These are phyloP conservation scores for Paracorniculantispora psalliotae DNA, from an alignment of 2,329 filamentous ascomycete species.

Conservation along the genomic window DNA sequence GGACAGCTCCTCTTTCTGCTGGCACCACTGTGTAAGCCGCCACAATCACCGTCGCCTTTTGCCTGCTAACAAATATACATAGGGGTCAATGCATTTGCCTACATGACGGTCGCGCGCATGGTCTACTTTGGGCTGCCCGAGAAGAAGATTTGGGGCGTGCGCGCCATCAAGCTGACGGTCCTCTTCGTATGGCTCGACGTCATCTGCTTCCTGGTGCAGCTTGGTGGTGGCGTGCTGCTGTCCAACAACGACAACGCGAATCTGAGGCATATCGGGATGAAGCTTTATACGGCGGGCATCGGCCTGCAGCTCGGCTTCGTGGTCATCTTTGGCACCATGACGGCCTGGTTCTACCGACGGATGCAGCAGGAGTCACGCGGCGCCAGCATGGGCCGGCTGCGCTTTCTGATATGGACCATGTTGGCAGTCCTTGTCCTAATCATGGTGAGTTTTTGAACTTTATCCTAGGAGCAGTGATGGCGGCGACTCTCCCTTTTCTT, in stretches of 20 bases:
- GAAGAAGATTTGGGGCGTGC: constrained; percentile 31
- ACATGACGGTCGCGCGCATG: constrained; percentile 39
- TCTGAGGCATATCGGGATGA: constrained; percentile 29
- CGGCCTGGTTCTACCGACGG: constrained; percentile 30
- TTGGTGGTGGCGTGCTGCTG: constrained; percentile 33
- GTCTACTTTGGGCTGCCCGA: constrained; percentile 35
- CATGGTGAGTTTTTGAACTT: constrained; percentile 24
- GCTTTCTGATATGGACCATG: constrained; percentile 29
- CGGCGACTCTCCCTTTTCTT: background rate
- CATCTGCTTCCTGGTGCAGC: constrained; percentile 43
- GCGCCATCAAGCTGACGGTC: constrained; percentile 34
- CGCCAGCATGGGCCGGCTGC: constrained; percentile 25
- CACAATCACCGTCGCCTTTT: no score
- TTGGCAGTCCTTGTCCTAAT: constrained; percentile 31
- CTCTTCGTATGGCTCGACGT: constrained; percentile 45
- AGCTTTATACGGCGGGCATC: constrained; percentile 36
- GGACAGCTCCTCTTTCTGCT: constrained; percentile 36
- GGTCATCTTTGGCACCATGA: constrained; percentile 32
- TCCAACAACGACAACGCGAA: constrained; percentile 24
- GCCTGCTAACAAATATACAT: constrained; percentile 5
- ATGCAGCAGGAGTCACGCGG: constrained; percentile 20
- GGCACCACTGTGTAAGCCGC: constrained; percentile 33
- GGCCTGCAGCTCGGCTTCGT: constrained; percentile 34
- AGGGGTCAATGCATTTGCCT: constrained; percentile 41
- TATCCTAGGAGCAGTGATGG: background rate